phyloP scores from a whole-genome alignment of 805 yeast genomes.

The Metschnikowia drakensbergensis region DNA sequence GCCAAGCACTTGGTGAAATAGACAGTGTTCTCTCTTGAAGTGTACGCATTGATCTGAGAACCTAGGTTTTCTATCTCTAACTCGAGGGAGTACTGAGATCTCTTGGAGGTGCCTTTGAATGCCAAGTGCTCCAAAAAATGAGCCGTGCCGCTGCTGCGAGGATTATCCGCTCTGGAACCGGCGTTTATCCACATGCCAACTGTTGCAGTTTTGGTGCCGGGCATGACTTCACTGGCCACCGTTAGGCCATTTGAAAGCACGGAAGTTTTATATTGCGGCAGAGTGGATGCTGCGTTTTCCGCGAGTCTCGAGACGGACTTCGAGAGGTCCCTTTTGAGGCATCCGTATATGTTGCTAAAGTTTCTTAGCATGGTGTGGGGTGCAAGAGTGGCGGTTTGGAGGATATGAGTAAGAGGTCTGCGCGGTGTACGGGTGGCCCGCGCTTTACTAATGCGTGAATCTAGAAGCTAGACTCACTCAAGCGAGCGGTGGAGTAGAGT shows the following conservation, averaged over 20 bases:
- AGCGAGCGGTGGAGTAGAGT: no score
- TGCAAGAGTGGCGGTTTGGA: not conserved
- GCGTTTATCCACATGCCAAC: conserved; percentile 99
- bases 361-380: conserved; percentile 8
- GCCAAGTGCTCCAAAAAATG: conserved; percentile 96
- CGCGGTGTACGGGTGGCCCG: conserved; percentile 2
- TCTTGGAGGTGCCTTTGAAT: conserved; percentile 83
- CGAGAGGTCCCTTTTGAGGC: not conserved
- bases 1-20: conserved; percentile 87
- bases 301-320: not conserved
- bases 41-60: conserved; percentile 96
- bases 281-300: not conserved
- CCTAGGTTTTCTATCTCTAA: conserved; percentile 95
- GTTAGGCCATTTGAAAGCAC: conserved; percentile 87
- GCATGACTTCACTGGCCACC: conserved; percentile 86
- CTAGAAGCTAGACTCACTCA: not conserved
- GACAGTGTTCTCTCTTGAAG: conserved; percentile 95
- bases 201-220: conserved; percentile 89
- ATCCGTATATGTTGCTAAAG: not conserved
- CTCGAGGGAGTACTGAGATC: conserved; percentile 81
- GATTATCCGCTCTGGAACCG: conserved; percentile 93
- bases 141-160: conserved; percentile 87
- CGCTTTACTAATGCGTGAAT: conserved; percentile 1
- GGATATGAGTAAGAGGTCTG: not conserved
- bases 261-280: conserved; percentile 50